phyloP scores from a whole-genome alignment of 179 eudicot species.

The Actinidia chinensis region DNA sequence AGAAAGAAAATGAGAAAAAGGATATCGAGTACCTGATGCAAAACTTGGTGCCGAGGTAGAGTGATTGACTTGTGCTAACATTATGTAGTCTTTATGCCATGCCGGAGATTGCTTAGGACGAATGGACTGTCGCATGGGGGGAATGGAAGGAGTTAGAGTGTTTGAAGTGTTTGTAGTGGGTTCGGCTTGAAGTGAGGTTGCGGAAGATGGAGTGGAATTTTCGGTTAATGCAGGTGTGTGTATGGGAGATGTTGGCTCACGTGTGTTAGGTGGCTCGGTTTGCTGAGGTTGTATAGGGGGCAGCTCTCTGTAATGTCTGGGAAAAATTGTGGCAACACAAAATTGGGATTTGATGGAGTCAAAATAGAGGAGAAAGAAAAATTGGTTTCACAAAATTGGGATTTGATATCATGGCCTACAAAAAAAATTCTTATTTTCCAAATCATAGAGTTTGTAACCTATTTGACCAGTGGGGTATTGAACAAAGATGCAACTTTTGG shows the following conservation, averaged over 20 bases:
- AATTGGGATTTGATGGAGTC: neutral
- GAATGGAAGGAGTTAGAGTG: neutral
- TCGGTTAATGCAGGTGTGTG: neutral
- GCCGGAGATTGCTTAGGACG: neutral
- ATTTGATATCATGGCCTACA: neutral
- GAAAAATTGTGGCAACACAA: neutral
- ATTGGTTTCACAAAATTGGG: constrained; percentile 3
- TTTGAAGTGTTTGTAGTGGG: neutral
- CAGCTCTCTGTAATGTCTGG: neutral
- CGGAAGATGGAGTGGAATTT: too few relatives aligned
- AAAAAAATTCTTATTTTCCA: neutral
- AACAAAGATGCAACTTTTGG: neutral
- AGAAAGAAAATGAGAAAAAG: constrained; percentile 1
- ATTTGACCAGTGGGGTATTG: constrained; percentile 10
- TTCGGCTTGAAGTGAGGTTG: neutral
- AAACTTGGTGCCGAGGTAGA: neutral
- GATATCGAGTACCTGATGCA: neutral
- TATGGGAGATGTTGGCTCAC: neutral
- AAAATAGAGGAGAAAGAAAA: constrained; percentile 12
- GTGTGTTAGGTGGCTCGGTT: neutral
- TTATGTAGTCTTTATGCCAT: neutral
- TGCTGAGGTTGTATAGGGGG: neutral
- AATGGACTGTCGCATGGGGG: neutral
- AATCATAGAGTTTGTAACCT: constrained; percentile 19
- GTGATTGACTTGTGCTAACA: neutral